Evolutionary conservation across 169 alveolate genomes (phyloP), one percentile per base, ranked within the genome.

Genomic region (Eimeria tenella): DNA sequence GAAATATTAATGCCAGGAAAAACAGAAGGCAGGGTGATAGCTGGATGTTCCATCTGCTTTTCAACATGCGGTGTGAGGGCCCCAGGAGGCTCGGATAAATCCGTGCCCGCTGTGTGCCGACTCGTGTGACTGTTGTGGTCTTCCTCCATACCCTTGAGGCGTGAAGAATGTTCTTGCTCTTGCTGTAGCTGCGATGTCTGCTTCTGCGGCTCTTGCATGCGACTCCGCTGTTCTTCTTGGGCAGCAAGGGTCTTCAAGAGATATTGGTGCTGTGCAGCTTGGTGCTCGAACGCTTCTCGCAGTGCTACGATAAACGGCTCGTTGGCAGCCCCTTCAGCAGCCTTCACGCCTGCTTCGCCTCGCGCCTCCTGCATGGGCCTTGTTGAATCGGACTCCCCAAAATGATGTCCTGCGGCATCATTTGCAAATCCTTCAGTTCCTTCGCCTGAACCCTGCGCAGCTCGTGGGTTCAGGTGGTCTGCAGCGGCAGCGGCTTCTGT

Each of bases 201-300:
- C 70, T 17, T 68, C 4, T 79, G 70, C 88, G 11, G 88, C 70
- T 79, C 70, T 21, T 52, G 88, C 49, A 79, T 79, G 88, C 52
- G 88, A 68, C 88, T 9, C 88, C 31, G 71, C 88, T 53, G 55
- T n/a, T 79, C 52, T 13, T 19, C 49, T 15, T 52, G 71, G 23
- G 19, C 19, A 6, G 65, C 71, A 58, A 52, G 5, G 65, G 70
- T 65, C 13, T 23, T 50, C 17, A 79, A 19, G 52, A 53, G 88
- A 4, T 52, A 50, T 53, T 53, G 88, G 15, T 79, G 88, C 70
- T 50, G 62, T 49, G 49, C 58, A 5, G 62, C 52, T 17, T 53
- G 88, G 42, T 4, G 10, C 56, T 53, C 88, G 1, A 53, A 19
- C 17, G 11, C 88, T 4, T 68, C 70, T 21, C 49, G 50, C 8